phyloP scores from a whole-genome alignment of 768 basidiomycete species.

The Phylloporus sp. region DNA sequence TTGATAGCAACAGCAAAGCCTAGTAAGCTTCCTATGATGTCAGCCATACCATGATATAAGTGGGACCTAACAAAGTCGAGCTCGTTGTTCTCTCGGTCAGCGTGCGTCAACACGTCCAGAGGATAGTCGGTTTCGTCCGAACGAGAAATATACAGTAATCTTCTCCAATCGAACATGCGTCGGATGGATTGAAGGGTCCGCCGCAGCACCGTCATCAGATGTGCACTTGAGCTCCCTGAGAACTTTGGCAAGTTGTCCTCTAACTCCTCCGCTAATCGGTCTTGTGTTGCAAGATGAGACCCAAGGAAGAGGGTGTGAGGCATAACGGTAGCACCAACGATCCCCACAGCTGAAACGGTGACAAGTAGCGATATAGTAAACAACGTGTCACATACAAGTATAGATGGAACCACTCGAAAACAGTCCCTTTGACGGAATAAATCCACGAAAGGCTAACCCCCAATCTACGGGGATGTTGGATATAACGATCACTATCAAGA shows the following conservation, averaged over 20 bases:
- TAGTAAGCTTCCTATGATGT: constrained; percentile 66
- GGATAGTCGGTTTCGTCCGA: constrained; percentile 20
- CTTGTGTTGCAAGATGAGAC: constrained; percentile 80
- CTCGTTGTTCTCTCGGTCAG: constrained; percentile 54
- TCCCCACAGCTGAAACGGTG: constrained; percentile 53
- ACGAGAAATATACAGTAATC: constrained; percentile 23
- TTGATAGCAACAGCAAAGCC: constrained; percentile 90
- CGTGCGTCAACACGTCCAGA: constrained; percentile 39
- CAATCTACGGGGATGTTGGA: constrained; percentile 67
- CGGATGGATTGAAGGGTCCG: constrained; percentile 10
- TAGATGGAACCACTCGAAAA: constrained; percentile 58
- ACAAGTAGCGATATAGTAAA: constrained; percentile 8
- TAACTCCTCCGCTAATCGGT: constrained; percentile 61
- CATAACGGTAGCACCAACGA: constrained; percentile 87
- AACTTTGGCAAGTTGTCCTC: constrained; percentile 15
- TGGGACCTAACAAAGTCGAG: constrained; percentile 57
- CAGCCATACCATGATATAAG: constrained; percentile 60
- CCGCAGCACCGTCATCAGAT: constrained; percentile 21
- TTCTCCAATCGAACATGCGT: constrained; percentile 9
- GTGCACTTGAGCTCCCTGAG: constrained; percentile 1
- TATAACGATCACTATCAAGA: constrained; percentile 77
- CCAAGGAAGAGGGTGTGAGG: constrained; percentile 91
- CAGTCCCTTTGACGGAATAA: constrained; percentile 64
- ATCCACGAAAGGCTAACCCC: constrained; percentile 71
- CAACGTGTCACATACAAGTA: constrained; percentile 45